Base-by-base conservation (phyloP, 306 rosid species). In the Prunus armeniaca region DNA sequence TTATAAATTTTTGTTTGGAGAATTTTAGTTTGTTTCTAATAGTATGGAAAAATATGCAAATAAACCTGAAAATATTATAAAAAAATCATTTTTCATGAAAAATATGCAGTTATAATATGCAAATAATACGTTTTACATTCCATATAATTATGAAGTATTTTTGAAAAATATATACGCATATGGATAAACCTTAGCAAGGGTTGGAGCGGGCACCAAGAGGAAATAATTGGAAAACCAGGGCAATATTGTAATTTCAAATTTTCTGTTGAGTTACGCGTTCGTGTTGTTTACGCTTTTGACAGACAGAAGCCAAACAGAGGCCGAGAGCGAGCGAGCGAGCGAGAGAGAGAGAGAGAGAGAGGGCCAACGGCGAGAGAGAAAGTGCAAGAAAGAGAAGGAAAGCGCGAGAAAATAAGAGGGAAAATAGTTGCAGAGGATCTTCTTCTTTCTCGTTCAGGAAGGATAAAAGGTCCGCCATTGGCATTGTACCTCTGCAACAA, bases 401-500 rank as follows among this genome's bases (percentile, higher is more conserved):
- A 76, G 56, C 62, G 65, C 79, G 62, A 76, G 74, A 76, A 77
- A 76, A 56, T 69, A 63, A 80, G 71, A 38, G 82, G 84, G 69
- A 74, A 78, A 41, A 77, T 19, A 80, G 85, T 87, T 87, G 89
- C 86, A 80, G 87, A 88, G 87, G 82, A 46, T 81, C 68, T 73
- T 83, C 65, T 76, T 84, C 68, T 56, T 78, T 82, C 64, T 81
- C 74, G 25, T 74, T 38, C 69, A 2, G 64, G 45, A 30, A 22
- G 79, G 77, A 75, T 82, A 22, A 72, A 52, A 78, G 82, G 79
- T 77, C 74, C 85, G 65, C 81, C 87, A 72, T 77, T 85, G 65
- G 79, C 87, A 68, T 77, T 85, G 84, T 73, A 61, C 84, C 89
- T 83, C 88, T 89, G 90, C 90, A 87, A 83, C 85, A 34, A 61